Base-by-base conservation (phyloP, 2,329 filamentous ascomycete species). In the Colletotrichum salicis region DNA sequence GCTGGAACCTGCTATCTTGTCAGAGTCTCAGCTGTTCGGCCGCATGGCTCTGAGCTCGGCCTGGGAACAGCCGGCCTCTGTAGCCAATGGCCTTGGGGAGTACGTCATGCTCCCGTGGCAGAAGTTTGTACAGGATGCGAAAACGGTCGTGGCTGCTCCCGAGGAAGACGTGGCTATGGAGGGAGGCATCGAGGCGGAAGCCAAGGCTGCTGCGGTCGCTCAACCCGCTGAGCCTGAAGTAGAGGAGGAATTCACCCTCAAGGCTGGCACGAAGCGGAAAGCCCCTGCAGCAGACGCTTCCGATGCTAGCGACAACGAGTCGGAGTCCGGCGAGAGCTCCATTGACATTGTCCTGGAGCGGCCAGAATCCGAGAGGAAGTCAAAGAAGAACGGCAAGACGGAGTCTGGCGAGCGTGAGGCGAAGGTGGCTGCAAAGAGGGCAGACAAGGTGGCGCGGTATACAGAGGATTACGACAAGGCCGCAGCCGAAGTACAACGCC, bases 21-120 rank as follows among this genome's bases (percentile, higher is more conserved):
- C 82, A 24, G 80, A 79, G 41, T 89, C 88, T 24, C 87, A 85
- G 74, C 79, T 90, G 19, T 90, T 88, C 82, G 88, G 88, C n/a
- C 74, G 81, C 55, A 82, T 90, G 77, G 79, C 86, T 2, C 80
- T 89, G 65, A 89, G 87, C 74, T 86, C 85, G 68, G 78, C 80
- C 12, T 89, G 87, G 87, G 88, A 89, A 71, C 62, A 74, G 3
- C 37, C 71, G 4, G 54, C 73, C 2, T 64, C 63, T 35, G 65
- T 69, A 15, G 58, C 73, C 6, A 75, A 62, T 68, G 60, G 74
- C 31, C 35, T 76, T 58, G 77, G 80, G 48, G 79, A 80, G 31
- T 80, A 82, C 67, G 84, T 90, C 64, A 84, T 86, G 37, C 84
- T 89, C 45, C 87, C 87, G 27, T 89, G 85, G 87, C 86, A 85